Percentiles rank a stretch among this genome's conserved stretches.
Evolutionary conservation across 257 asterid genomes (phyloP).

Genomic region (Penstemon eatonii): DNA sequence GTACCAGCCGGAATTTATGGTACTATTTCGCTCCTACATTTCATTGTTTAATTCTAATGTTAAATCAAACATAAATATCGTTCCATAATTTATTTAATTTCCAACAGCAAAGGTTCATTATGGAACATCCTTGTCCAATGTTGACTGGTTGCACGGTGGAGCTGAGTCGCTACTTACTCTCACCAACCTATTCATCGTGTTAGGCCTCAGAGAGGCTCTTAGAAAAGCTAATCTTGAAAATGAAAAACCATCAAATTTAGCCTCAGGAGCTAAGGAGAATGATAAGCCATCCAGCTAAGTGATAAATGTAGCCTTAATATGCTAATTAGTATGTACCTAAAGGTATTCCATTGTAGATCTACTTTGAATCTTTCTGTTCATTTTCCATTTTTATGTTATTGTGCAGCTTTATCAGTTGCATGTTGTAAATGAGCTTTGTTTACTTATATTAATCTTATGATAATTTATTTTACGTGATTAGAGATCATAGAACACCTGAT

Average conservation of each 20-base stretch:
- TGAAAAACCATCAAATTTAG: constrained; percentile 35
- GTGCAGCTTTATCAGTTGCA: constrained; percentile 16
- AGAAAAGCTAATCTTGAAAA: constrained; percentile 44
- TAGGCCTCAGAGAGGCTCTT: constrained; percentile 79
- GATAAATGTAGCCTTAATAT: constrained; percentile 24
- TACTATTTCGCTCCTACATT: constrained; percentile 34
- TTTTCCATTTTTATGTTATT: constrained; percentile 20
- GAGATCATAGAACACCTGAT: neutral
- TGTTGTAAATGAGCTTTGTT: constrained; percentile 16
- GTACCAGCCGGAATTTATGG: constrained; percentile 96
- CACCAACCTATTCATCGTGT: constrained; percentile 85
- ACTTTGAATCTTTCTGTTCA: neutral
- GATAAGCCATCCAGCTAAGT: constrained; percentile 49
- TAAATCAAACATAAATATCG: neutral
- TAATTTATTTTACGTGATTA: constrained; percentile 3
- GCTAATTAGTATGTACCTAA: neutral
- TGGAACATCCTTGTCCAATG: constrained; percentile 91
- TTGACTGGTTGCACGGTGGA: constrained; percentile 97
- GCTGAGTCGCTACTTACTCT: constrained; percentile 92
- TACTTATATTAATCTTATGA: neutral
- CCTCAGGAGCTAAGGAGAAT: constrained; percentile 42
- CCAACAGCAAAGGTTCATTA: constrained; percentile 84
- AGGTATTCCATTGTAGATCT: neutral
- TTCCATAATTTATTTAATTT: constrained; percentile 20
- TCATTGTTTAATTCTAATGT: neutral